These are phyloP conservation scores for Colletotrichum sp. DNA, from an alignment of 2,329 filamentous ascomycete species.

Conservation along the genomic window DNA sequence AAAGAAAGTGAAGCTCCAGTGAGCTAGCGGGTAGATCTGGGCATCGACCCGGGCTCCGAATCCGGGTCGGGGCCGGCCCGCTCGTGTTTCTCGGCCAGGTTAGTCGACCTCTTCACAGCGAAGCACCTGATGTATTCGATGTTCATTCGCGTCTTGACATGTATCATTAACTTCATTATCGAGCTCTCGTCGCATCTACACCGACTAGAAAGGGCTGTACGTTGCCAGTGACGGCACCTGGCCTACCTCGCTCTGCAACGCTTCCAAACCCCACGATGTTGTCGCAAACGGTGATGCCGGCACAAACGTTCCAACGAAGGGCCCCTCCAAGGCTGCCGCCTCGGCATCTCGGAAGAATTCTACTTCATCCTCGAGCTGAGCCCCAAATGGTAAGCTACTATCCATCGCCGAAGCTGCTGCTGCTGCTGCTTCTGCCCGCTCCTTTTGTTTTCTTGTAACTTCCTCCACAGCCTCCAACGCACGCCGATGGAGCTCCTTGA, in stretches of 20 bases:
- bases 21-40: background rate
- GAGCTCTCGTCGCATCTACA: background rate
- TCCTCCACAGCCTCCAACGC: slow-evolving; percentile 16
- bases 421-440: background rate
- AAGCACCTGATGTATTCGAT: rapidly evolving
- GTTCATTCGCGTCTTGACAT: background rate
- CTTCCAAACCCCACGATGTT: background rate
- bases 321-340: background rate
- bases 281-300: background rate
- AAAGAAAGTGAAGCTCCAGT: background rate
- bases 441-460: background rate
- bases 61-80: too few species aligned
- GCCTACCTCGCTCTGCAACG: background rate
- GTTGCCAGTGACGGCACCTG: background rate
- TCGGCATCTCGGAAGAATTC: background rate
- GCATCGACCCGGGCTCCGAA: background rate
- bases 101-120: background rate
- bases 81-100: background rate
- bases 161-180: background rate
- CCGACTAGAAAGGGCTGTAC: background rate
- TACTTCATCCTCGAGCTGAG: slow-evolving; percentile 10
- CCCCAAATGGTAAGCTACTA: background rate
- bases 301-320: background rate
- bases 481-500: slow-evolving; percentile 19
- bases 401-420: background rate